Evolutionary conservation across 2,329 filamentous ascomycete genomes (phyloP), one percentile per base, ranked within the genome.

Genomic region (Fusarium continuum): DNA sequence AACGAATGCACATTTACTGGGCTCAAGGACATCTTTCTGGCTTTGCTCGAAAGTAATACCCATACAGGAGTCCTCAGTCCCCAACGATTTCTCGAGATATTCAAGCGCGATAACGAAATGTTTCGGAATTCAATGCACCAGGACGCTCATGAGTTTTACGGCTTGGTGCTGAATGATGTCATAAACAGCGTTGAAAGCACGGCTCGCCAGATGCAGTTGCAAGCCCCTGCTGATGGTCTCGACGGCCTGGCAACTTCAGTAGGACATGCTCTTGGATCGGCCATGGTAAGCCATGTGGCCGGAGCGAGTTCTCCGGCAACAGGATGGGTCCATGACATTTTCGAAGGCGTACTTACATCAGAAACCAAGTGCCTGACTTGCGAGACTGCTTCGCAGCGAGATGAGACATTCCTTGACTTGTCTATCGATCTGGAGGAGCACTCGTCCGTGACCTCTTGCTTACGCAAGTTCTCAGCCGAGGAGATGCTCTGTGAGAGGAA

Each of bases 401-500:
- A 99, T 74, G 95, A 99, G 78, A 92, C 93, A 0, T 99, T 99
- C 73, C 80, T 99, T 44, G 95, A 99, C 76, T 80, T 99, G 17
- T 98, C 95, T 0, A 97, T 99, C 51, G 95, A 99, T 76, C 81
- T 99, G 11, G 93, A 97, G 67, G 90, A 97, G 72, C 93, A 98
- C 74, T 93, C 93, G 1, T 99, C 95, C 0, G 95, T 99, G 4
- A 98, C 95, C 4, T 94, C 95, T 22, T 99, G 95, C 74, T 79
- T 99, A 64, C 87, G 92, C 56, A 97, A 97, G 71, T 99, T 99
- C 72, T 99, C 95, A 0, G 93, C 95, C 39, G 95, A 98, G 72
- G 95, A 99, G 77, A 97, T 98, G 92, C 84, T 99, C 55, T 98
- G 95, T 73, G 95, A 99, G 79, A 86, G 93, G 59, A 98, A 99